Evolutionary conservation across 129 eudicot species (phyloP), one percentile per base, ranked within the genome.

Genomic region (Centaurea solstitialis): DNA sequence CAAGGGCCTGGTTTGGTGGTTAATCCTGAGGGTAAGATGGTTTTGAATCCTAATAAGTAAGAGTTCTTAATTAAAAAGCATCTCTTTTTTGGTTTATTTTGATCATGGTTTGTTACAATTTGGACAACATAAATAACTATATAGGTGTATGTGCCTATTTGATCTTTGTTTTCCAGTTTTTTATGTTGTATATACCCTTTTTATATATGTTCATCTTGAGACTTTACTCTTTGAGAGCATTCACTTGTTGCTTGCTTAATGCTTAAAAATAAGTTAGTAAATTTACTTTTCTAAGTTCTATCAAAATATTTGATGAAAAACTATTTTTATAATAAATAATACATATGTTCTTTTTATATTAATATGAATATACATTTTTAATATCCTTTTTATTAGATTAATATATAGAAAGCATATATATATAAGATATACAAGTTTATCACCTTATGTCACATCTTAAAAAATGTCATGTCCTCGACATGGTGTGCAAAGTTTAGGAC

Each of bases 11-110:
- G 62, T 72, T 79, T 79, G 77, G 64, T 76, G 18, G 72, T 79
- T 1, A 79, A 71, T 72, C 83, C 73, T 59, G 83, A 79, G 18
- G 83, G 72, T 57, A 79, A 71, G 83, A 79, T 79, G 83, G 72
- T 79, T 57, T 59, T 79, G 62, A 79, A 72, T 40, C 83, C 77
- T 15, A 79, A 79, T 71, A 79, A 79, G 30, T 59, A 76, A 69
- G 37, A 33, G 5, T 33, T 0, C 1, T 2, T 26, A 0, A 1
- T 3, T 70, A 13, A 11, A 12, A 6, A 6, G 4, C 7, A 33
- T 70, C 11, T 41, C 39, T 2, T 59, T 79, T 71, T 79, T 71
- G 6, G 4, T 53, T 53, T 50, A n/a, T 10, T 33, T 26, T 79
- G 6, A 71, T 70, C 15, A 73, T 43, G 65, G 67, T 37, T 37